phyloP scores from a whole-genome alignment of 306 rosid species.

The Cicer bijugum region DNA sequence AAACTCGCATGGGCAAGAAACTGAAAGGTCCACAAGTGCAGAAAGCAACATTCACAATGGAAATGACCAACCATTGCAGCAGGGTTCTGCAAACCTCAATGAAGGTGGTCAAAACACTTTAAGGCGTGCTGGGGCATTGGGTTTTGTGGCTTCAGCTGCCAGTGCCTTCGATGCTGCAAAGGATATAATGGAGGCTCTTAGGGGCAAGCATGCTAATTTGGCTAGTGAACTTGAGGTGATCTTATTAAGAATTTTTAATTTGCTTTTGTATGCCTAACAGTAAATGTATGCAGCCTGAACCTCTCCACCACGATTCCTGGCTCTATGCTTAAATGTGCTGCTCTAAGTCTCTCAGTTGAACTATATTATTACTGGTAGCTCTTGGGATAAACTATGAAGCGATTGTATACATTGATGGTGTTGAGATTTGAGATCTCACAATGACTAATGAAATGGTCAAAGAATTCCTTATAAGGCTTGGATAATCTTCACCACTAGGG shows the following conservation, averaged over 20 bases:
- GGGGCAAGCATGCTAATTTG: constrained; percentile 97
- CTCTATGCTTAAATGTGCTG: constrained; percentile 9
- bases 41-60: constrained; percentile 78
- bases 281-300: constrained; percentile 19
- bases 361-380: background rate
- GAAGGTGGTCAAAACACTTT: constrained; percentile 85
- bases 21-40: constrained; percentile 87
- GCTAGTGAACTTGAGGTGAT: constrained; percentile 98
- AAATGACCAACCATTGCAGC: constrained; percentile 81
- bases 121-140: constrained; percentile 87
- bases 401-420: constrained; percentile 4
- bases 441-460: background rate
- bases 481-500: background rate
- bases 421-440: constrained; percentile 10
- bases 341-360: constrained; percentile 16
- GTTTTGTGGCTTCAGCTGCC: constrained; percentile 91
- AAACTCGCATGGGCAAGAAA: constrained; percentile 86
- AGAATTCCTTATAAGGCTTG: background rate
- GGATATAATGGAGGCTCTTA: constrained; percentile 98
- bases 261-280: constrained; percentile 24
- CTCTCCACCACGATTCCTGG: background rate
- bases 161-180: constrained; percentile 99
- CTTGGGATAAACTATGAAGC: constrained; percentile 12
- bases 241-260: constrained; percentile 38
- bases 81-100: constrained; percentile 74